A percentile compares a stretch with the other conserved stretches of the same genome.
phyloP scores from a whole-genome alignment of 2,329 filamentous ascomycete genomes.

The Stagonosporopsis tanaceti region DNA sequence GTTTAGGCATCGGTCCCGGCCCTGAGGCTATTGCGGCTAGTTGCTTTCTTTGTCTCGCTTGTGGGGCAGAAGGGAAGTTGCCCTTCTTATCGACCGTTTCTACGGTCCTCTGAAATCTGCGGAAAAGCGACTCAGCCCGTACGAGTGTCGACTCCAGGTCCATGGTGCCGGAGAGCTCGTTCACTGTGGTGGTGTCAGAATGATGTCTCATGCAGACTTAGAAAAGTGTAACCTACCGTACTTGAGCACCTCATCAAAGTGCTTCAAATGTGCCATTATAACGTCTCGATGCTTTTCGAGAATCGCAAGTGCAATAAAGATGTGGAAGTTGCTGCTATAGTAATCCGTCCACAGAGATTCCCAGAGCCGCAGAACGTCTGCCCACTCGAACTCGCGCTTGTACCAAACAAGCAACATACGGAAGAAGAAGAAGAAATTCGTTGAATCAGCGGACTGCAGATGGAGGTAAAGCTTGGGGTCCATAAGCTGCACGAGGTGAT shows the following conservation, averaged over 20 bases:
- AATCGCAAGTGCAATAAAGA: slow-evolving; percentile 93
- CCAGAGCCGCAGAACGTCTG: slow-evolving; percentile 87
- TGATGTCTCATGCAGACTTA: not conserved
- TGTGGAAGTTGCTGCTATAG: slow-evolving; percentile 85
- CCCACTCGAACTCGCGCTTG: slow-evolving; percentile 94
- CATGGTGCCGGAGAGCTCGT: slow-evolving; percentile 92
- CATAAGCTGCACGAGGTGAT: slow-evolving; percentile 96
- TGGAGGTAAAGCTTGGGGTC: slow-evolving; percentile 94
- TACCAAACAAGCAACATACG: slow-evolving; percentile 99
- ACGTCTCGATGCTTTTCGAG: slow-evolving; percentile 95
- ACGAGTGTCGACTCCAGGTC: slow-evolving; percentile 87
- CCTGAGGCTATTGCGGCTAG: slow-evolving; percentile 43
- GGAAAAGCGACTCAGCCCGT: slow-evolving; percentile 87
- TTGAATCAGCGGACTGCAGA: slow-evolving; percentile 87
- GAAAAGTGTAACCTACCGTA: slow-evolving; percentile 69
- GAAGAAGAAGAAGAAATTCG: slow-evolving; percentile 99
- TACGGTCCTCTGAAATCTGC: slow-evolving; percentile 84
- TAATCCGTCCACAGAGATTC: slow-evolving; percentile 95
- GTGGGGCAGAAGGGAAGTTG: slow-evolving; percentile 72
- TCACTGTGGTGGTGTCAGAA: slow-evolving; percentile 66
- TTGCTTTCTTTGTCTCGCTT: slow-evolving; percentile 59
- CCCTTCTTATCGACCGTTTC: slow-evolving; percentile 92
- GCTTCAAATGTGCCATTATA: slow-evolving; percentile 91
- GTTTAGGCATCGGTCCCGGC: slow-evolving; percentile 30
- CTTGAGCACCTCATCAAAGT: slow-evolving; percentile 97